phyloP scores from a whole-genome alignment of 441 rosid species.

The Dalechampia spathulata region DNA sequence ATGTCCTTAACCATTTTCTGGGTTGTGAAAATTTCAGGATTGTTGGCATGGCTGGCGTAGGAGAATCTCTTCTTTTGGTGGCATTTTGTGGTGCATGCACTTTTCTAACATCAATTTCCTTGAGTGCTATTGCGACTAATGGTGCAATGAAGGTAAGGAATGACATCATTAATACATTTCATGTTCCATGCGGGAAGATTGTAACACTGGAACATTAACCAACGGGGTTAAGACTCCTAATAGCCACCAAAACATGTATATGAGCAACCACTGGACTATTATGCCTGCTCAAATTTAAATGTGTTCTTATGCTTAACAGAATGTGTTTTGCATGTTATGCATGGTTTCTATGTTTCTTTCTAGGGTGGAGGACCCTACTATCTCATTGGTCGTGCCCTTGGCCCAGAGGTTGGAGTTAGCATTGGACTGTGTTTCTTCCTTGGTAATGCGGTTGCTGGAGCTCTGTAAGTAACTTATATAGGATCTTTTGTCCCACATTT shows the following conservation, averaged over 20 bases:
- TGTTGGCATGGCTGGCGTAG: conserved; percentile 98
- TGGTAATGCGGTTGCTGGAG: conserved; percentile 99
- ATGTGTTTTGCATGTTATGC: not conserved
- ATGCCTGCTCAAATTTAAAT: not conserved
- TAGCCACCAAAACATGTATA: no score
- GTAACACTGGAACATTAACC: not conserved
- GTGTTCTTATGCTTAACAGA: not conserved
- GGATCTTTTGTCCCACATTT: conserved; percentile 8
- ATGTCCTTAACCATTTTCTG: conserved; percentile 1
- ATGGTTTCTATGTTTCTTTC: conserved; percentile 18
- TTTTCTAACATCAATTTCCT: conserved; percentile 83
- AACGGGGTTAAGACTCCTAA: not conserved
- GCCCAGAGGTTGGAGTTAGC: conserved; percentile 99
- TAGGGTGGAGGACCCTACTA: conserved; percentile 99
- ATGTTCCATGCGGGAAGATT: not conserved
- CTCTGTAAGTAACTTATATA: conserved; percentile 70
- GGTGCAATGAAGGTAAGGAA: conserved; percentile 94
- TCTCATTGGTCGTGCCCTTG: conserved; percentile 99
- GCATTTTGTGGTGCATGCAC: conserved; percentile 92
- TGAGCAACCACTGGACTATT: no score
- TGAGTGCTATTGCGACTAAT: conserved; percentile 99
- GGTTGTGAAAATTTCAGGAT: conserved; percentile 54
- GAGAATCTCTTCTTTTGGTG: conserved; percentile 72
- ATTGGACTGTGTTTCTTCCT: conserved; percentile 99
- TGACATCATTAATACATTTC: not conserved